Base-by-base conservation (phyloP, 352 stramenopile species). In the Pythium folliculosum region DNA sequence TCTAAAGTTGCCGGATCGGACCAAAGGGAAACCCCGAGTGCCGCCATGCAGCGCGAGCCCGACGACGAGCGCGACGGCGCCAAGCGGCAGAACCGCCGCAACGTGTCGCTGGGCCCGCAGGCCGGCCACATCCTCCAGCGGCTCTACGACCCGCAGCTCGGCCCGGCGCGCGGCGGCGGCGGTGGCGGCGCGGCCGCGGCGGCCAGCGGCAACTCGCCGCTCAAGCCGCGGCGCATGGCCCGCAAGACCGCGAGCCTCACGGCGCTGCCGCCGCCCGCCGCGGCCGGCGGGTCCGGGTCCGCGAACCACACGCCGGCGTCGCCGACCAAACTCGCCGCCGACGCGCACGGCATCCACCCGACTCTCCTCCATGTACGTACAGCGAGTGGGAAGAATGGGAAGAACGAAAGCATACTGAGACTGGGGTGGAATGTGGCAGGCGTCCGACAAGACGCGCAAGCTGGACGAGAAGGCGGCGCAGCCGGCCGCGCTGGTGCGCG, bases 101-200 rank as follows among this genome's bases (percentile, higher is more conserved):
- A 78, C 19, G 60, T 70, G 13, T 77, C 79, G 23, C 69, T 88
- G 40, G 82, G 79, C 1, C 79, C 81, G 10, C 79, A 89, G 60
- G 67, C 79, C 22, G 88, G 56, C 35, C 69, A 89, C 40, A 91
- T 91, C 60, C 68, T 89, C 37, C 82, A 91, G 67, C 77, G 82
- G 16, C 64, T 91, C 2, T 91, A 91, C 30, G 82, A 89, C 48
- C 82, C 82, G 5, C 79, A 88, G 30, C 69, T 89, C 27, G 82
- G 79, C 0, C 76, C 81, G 30, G 69, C 50, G 2, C 35, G 45
- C 13, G 16, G 43, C 21, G 53, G 53, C 37, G 53, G 45, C 5
- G 16, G 50, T n/a, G 53, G 53, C 21, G 53, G 44, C 35, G 38
- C 35, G 17, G 25, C 22, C 13, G 32, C n/a, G n/a, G 47, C 47